These are phyloP conservation scores for Cornus suecica DNA, from an alignment of 148 eudicot genomes.

Conservation along the genomic window DNA sequence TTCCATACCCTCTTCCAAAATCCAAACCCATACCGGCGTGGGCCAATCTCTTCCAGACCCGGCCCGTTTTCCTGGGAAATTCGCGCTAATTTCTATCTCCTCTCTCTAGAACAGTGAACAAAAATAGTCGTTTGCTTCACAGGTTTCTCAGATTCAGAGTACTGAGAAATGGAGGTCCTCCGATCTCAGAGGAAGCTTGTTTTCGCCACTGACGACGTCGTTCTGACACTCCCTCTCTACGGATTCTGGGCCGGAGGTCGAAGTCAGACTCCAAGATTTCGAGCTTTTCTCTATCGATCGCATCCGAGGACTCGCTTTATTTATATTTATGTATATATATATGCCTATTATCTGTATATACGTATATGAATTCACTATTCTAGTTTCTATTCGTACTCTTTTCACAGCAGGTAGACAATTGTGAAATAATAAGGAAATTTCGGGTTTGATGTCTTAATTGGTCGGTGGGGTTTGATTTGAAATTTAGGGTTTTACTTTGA, in stretches of 20 bases:
- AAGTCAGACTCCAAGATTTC: constrained; percentile 87
- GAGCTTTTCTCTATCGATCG: constrained; percentile 90
- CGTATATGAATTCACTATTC: neutral
- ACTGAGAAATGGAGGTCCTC: constrained; percentile 53
- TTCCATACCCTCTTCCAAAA: too few species aligned
- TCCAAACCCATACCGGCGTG: too few species aligned
- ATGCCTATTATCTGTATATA: too few species aligned
- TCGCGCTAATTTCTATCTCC: constrained; percentile 24
- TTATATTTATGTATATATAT: too few species aligned
- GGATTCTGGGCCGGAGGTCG: constrained; percentile 62
- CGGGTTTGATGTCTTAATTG: neutral
- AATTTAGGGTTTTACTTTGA: neutral
- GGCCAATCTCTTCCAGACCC: neutral
- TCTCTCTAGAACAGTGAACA: neutral
- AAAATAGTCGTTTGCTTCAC: neutral
- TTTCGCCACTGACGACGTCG: constrained; percentile 15
- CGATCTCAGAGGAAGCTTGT: constrained; percentile 42
- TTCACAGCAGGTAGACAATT: neutral
- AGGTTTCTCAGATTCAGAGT: constrained; percentile 6
- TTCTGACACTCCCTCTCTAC: constrained; percentile 57
- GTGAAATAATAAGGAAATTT: neutral
- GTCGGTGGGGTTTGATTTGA: neutral
- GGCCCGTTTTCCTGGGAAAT: neutral
- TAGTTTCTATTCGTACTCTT: neutral
- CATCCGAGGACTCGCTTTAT: constrained; percentile 56